Conservation (phyloP, 2,329 filamentous ascomycete species). For the Aspergillus melleus region DNA sequence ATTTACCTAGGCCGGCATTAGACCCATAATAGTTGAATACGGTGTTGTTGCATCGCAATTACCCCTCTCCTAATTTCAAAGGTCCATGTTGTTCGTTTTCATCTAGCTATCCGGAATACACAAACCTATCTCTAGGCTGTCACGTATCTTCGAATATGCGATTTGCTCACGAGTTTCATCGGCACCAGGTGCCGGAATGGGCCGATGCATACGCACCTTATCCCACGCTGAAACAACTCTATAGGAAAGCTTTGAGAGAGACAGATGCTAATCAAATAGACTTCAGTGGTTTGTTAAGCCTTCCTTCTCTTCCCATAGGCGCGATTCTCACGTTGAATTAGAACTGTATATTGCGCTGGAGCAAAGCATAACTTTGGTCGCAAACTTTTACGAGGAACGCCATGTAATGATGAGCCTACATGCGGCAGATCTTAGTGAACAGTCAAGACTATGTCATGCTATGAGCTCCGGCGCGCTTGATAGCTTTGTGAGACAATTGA, state of each 20-base stretch:
- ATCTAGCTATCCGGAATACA: too few species aligned
- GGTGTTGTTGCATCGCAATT: neutral
- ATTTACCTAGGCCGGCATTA: too few species aligned
- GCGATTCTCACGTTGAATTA: neutral
- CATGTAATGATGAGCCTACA: neutral
- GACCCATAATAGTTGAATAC: too few species aligned
- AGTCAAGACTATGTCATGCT: neutral
- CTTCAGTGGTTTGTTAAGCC: neutral
- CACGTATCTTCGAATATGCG: conserved; percentile 20
- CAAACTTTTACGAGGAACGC: neutral
- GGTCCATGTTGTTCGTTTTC: too few species aligned
- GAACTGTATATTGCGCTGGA: neutral
- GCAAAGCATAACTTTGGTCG: neutral
- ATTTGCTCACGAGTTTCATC: conserved; percentile 30
- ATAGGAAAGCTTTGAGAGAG: conserved; percentile 12
- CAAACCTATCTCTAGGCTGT: too few species aligned
- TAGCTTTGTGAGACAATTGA: neutral
- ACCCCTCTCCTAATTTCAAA: too few species aligned
- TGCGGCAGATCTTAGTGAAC: neutral
- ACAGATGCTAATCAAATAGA: neutral
- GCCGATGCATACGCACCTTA: conserved; percentile 29
- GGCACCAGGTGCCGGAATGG: conserved; percentile 29
- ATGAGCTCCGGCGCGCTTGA: neutral
- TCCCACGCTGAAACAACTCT: conserved; percentile 23
- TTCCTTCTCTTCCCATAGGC: neutral